phyloP scores from a whole-genome alignment of 2,329 filamentous ascomycete genomes.

The Apiospora malaysiana region DNA sequence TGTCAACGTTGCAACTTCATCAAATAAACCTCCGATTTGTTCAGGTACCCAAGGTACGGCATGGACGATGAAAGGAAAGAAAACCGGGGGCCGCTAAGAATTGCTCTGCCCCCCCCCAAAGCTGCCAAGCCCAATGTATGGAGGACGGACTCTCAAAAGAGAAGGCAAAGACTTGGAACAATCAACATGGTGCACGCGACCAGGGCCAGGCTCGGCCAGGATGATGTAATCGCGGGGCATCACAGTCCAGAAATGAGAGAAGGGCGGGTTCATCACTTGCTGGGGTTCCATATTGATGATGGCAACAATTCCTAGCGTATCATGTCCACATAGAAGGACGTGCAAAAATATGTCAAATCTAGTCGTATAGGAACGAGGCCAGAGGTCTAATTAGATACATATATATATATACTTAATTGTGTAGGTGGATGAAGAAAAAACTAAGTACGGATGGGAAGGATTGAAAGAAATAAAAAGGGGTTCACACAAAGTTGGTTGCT shows the following conservation, averaged over 20 bases:
- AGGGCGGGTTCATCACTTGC: background rate
- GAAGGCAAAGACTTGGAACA: constrained; percentile 9
- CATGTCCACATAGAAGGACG: background rate
- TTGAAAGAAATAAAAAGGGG: background rate
- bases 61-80: background rate
- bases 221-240: constrained; percentile 18
- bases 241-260: background rate
- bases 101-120: too few species aligned
- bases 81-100: constrained; percentile 2
- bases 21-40: constrained; percentile 14
- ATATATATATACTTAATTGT: background rate
- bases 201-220: background rate
- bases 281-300: background rate
- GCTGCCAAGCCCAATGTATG: too few species aligned
- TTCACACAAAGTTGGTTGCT: background rate
- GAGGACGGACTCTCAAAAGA: background rate
- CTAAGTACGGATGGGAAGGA: too few species aligned
- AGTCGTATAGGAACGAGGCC: background rate
- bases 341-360: background rate
- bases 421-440: background rate
- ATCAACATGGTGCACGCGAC: constrained; percentile 9
- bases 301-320: background rate
- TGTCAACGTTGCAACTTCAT: constrained; percentile 6
- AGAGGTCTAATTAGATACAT: background rate
- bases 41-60: too few species aligned